Percentiles rank a stretch among this genome's conserved stretches.
phyloP scores from a whole-genome alignment of 352 stramenopile genomes.

The Globisporangium rhizosaccharum region DNA sequence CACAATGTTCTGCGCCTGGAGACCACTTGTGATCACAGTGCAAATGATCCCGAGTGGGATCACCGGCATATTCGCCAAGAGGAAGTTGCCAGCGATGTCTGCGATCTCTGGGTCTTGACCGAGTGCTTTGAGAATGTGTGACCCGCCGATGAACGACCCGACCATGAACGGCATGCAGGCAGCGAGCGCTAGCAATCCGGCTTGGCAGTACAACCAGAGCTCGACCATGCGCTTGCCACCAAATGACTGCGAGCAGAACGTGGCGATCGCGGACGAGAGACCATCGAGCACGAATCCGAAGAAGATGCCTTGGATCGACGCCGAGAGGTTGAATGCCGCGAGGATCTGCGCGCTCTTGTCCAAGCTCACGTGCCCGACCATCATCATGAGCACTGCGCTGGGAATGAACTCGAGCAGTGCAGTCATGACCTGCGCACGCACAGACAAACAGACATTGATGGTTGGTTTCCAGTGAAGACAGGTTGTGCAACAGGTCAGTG shows the following conservation, averaged over 20 bases:
- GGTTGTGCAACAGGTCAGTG: too few species aligned
- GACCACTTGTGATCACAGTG: slow-evolving; percentile 17
- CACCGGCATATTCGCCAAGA: slow-evolving; percentile 11
- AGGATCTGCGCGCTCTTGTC: slow-evolving; percentile 33
- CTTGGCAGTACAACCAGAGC: slow-evolving; percentile 39
- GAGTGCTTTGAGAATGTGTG: slow-evolving; percentile 18
- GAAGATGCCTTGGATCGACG: slow-evolving; percentile 16
- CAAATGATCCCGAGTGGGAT: slow-evolving; percentile 24
- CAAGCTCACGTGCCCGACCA: slow-evolving; percentile 24
- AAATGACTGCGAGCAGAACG: slow-evolving; percentile 31
- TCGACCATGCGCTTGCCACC: slow-evolving; percentile 27
- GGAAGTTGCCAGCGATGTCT: slow-evolving; percentile 15
- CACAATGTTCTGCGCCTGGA: slow-evolving; percentile 35
- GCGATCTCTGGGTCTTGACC: slow-evolving; percentile 31
- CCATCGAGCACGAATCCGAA: slow-evolving; percentile 18
- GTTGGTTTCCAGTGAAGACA: too few species aligned
- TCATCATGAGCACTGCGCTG: slow-evolving; percentile 30
- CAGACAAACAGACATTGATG: background rate
- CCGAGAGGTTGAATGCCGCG: slow-evolving; percentile 16
- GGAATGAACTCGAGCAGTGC: slow-evolving; percentile 32
- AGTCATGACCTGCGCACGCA: slow-evolving; percentile 15
- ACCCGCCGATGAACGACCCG: slow-evolving; percentile 16
- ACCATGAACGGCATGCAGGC: slow-evolving; percentile 13
- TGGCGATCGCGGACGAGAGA: slow-evolving; percentile 25
- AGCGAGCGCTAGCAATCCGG: slow-evolving; percentile 18